Evolutionary conservation across 345 rosid species (phyloP).

Genomic region (Turritis glabra): DNA sequence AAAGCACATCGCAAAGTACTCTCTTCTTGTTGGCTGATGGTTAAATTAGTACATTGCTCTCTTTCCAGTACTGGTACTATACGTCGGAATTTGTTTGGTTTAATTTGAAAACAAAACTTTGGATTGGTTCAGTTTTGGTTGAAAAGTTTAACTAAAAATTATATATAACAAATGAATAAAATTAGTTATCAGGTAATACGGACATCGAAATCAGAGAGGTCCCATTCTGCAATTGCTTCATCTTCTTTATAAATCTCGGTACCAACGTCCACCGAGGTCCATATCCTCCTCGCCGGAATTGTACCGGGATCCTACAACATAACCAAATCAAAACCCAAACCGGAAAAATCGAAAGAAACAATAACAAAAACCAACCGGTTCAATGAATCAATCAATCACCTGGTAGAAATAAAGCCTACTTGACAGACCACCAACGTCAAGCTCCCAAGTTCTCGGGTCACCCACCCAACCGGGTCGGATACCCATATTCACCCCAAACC

Average conservation of each 20-base stretch:
- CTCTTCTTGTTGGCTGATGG: not conserved
- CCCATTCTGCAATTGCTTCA: conserved; percentile 62
- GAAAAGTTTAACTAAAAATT: not conserved
- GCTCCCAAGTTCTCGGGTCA: conserved; percentile 70
- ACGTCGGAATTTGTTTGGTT: not conserved
- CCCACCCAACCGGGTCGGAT: conserved; percentile 64
- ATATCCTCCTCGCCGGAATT: conserved; percentile 59
- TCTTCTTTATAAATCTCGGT: conserved; percentile 61
- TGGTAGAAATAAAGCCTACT: conserved; percentile 75
- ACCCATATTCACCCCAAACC: conserved; percentile 69
- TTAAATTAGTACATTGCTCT: conserved; percentile 16
- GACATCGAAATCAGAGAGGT: conserved; percentile 59
- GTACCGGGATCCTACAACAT: conserved; percentile 60
- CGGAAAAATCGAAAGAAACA: not conserved
- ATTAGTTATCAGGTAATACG: conserved; percentile 28
- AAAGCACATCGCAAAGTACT: conserved; percentile 25
- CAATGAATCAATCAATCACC: conserved; percentile 36
- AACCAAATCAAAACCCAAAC: conserved; percentile 1
- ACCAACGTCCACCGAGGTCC: conserved; percentile 70
- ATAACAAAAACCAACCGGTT: not conserved
- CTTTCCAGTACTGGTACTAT: conserved; percentile 17
- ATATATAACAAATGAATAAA: not conserved
- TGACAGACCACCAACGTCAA: conserved; percentile 64
- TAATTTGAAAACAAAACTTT: not conserved
- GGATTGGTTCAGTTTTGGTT: not conserved